These are phyloP conservation scores for Ilex paraguariensis DNA, from an alignment of 305 asterid genomes.

Conservation along the genomic window DNA sequence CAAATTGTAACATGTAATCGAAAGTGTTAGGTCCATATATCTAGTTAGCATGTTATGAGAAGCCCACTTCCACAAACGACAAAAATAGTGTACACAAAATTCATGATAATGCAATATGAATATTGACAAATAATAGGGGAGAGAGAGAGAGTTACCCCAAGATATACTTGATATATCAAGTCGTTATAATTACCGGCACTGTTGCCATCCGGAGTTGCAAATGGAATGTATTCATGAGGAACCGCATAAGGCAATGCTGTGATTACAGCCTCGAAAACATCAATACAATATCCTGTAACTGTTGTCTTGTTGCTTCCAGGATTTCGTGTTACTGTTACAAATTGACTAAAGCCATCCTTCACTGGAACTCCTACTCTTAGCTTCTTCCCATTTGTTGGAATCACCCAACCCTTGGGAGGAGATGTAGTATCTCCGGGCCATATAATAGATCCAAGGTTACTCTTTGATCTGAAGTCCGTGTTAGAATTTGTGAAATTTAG, in stretches of 20 bases:
- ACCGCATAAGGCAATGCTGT: slow-evolving; percentile 22
- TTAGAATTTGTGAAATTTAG: too few relatives aligned
- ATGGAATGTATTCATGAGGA: slow-evolving; percentile 11
- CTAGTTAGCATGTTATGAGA: too few relatives aligned
- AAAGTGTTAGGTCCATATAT: too few relatives aligned
- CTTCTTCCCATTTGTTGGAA: slow-evolving; percentile 19
- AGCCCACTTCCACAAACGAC: too few relatives aligned
- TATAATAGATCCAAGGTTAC: slow-evolving; percentile 19
- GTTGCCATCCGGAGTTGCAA: background rate
- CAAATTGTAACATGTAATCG: too few relatives aligned
- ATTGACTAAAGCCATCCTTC: too few relatives aligned
- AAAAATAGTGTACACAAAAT: too few relatives aligned
- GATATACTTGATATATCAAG: background rate
- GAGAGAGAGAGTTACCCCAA: background rate
- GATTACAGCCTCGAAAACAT: slow-evolving; percentile 37
- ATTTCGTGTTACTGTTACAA: slow-evolving; percentile 20
- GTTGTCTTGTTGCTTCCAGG: slow-evolving; percentile 6
- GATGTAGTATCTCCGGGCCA: slow-evolving; percentile 51
- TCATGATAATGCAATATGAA: too few relatives aligned
- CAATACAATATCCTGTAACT: slow-evolving; percentile 36
- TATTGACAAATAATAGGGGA: too few relatives aligned
- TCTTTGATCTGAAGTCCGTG: too few relatives aligned
- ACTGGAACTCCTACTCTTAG: slow-evolving; percentile 46
- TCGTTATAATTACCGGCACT: background rate
- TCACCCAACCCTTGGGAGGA: slow-evolving; percentile 44